Conservation (phyloP, 1,284 basidiomycete genomes). For the Leccinum pachyderme region DNA sequence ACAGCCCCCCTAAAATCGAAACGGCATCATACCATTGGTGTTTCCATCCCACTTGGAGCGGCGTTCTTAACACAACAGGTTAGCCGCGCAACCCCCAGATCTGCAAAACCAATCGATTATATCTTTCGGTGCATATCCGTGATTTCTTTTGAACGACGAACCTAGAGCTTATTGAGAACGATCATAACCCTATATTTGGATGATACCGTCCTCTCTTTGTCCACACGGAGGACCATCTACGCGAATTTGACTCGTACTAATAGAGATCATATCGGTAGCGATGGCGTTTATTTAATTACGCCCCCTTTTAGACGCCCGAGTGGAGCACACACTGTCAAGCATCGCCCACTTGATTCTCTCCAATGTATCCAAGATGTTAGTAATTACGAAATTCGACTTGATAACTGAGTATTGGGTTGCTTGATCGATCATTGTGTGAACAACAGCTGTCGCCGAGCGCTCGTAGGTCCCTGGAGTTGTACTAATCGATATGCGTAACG, state of each 20-base stretch:
- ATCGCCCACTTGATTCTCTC: neutral
- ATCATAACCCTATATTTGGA: neutral
- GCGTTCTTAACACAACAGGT: conserved; percentile 9
- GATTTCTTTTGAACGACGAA: neutral
- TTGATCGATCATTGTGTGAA: neutral
- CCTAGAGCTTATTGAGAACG: neutral
- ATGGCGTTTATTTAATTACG: neutral
- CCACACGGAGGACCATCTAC: neutral
- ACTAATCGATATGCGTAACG: neutral
- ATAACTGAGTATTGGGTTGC: neutral
- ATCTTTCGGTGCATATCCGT: neutral
- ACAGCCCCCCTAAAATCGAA: neutral
- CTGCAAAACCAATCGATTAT: neutral
- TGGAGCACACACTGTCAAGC: neutral
- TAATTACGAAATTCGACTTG: neutral
- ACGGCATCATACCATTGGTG: neutral
- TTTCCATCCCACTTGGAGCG: neutral
- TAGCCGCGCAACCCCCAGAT: neutral
- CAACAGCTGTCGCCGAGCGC: neutral
- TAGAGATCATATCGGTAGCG: no score
- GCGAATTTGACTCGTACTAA: no score
- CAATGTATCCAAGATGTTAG: neutral
- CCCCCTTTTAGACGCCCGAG: neutral
- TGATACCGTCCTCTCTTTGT: neutral
- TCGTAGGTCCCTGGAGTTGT: neutral